phyloP scores from a whole-genome alignment of 2,329 filamentous ascomycete species.

The Orbilia ellipsospora region DNA sequence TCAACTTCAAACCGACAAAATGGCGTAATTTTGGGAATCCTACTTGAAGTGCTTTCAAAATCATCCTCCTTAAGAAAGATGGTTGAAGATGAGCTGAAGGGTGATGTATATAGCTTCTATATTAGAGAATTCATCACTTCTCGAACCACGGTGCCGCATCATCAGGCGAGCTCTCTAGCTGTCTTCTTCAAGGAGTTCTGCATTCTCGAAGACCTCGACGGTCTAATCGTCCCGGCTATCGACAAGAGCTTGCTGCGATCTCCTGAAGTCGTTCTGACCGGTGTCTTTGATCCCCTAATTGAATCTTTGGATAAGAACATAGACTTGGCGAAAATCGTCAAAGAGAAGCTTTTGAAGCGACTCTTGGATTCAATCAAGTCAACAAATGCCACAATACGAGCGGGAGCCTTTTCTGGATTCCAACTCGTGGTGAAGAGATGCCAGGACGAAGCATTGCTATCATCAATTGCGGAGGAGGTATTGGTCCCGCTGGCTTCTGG shows the following conservation, averaged over 20 bases:
- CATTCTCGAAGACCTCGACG: slow-evolving; percentile 77
- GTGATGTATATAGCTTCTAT: slow-evolving; percentile 83
- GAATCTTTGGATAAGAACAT: slow-evolving; percentile 74
- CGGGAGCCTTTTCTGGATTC: slow-evolving; percentile 80
- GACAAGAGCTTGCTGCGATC: slow-evolving; percentile 90
- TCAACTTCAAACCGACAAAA: slow-evolving; percentile 74
- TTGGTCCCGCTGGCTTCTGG: slow-evolving; percentile 80
- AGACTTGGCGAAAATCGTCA: slow-evolving; percentile 81
- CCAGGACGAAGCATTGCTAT: slow-evolving; percentile 68
- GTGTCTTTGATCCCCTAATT: slow-evolving; percentile 79
- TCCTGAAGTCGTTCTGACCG: slow-evolving; percentile 86
- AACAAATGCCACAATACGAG: slow-evolving; percentile 80
- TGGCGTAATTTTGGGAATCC: slow-evolving; percentile 81
- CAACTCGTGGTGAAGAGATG: slow-evolving; percentile 74
- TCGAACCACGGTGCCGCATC: slow-evolving; percentile 74
- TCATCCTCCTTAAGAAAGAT: slow-evolving; percentile 72
- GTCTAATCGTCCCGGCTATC: slow-evolving; percentile 79
- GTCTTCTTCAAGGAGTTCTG: slow-evolving; percentile 87
- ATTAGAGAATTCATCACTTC: slow-evolving; percentile 85
- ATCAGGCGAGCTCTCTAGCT: slow-evolving; percentile 77
- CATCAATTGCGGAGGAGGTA: slow-evolving; percentile 80
- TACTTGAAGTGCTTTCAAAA: slow-evolving; percentile 86
- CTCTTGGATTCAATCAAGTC: slow-evolving; percentile 92
- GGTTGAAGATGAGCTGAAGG: slow-evolving; percentile 72
- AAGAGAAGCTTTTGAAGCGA: slow-evolving; percentile 81